Base-by-base conservation (phyloP, 1,139 yeast species). In the Chernovozyma sophiae-reginae region DNA sequence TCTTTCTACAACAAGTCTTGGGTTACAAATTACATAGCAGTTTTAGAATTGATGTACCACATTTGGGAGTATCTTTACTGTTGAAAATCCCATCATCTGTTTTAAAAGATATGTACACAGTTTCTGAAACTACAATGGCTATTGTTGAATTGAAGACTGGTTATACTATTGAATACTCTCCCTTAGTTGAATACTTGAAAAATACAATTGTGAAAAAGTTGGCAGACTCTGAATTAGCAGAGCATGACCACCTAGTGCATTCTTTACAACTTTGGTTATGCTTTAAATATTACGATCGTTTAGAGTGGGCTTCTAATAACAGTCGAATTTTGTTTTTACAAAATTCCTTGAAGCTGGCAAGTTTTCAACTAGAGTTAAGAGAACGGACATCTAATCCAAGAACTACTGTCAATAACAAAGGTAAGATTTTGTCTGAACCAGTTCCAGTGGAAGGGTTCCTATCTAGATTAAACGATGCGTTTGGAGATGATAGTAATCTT, bases 381-480 rank as follows among this genome's bases (percentile, higher is more conserved):
- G 69, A 72, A n/a, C 60, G 74, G 32, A 47, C 56, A 11, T 74
- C 75, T 31, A 72, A 69, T 39, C 68, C 80, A 2, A 58, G 65
- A 30, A 38, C 38, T 3, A 56, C 68, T 2, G 38, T 30, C 14
- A 43, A 44, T 7, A 36, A 37, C 1, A 43, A 47, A 1, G 55
- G 49, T 4, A 33, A 31, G 3, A 30, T 22, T 2, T 14, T 57
- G 4, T 31, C 49, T 1, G 92, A 84, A 48, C 95, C 95, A 0
- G 43, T 58, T 0, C 81, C 94, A 0, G 56, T 86, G 7, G 95
- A 86, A 58, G 96, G 97, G 0, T 86, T 84, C 53, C 56, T 87
- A 12, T 65, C 77, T 2, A 68, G 84, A 35, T 55, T 84, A 30
- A 68, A 84, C 0, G 69, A 77, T 33, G 68, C 74, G 46, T 49